Evolutionary conservation across 257 asterid genomes (phyloP).

Genomic region (Anisodus tanguticus): DNA sequence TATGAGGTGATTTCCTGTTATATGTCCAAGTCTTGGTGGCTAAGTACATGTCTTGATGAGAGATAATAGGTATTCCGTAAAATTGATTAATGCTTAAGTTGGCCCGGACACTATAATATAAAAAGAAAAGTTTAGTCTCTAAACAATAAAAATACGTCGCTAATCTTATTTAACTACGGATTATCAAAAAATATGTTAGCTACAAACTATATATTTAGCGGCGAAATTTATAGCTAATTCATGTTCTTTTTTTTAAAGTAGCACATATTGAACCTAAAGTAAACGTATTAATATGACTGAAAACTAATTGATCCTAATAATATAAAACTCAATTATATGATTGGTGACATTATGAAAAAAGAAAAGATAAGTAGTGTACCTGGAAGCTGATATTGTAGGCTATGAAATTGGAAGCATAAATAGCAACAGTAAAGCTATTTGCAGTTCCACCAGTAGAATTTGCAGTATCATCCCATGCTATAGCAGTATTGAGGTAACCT

Average conservation of each 20-base stretch:
- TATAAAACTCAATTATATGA: not conserved
- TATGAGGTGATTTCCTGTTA: too few species aligned
- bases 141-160: too few species aligned
- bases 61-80: too few species aligned
- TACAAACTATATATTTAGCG: too few species aligned
- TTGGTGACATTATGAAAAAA: not conserved
- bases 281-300: not conserved
- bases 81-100: too few species aligned
- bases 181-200: not conserved
- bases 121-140: too few species aligned
- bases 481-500: conserved; percentile 65
- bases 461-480: conserved; percentile 86
- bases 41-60: too few species aligned
- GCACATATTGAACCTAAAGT: not conserved
- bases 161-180: too few species aligned
- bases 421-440: conserved; percentile 59
- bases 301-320: not conserved
- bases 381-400: conserved; percentile 81
- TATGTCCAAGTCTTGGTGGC: too few species aligned
- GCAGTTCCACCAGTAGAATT: conserved; percentile 77
- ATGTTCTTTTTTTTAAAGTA: not conserved
- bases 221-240: not conserved
- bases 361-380: conserved; percentile 44
- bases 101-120: too few species aligned
- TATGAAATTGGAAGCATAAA: conserved; percentile 57